phyloP scores from a whole-genome alignment of 2,329 filamentous ascomycete species.

The Exophiala sp. region DNA sequence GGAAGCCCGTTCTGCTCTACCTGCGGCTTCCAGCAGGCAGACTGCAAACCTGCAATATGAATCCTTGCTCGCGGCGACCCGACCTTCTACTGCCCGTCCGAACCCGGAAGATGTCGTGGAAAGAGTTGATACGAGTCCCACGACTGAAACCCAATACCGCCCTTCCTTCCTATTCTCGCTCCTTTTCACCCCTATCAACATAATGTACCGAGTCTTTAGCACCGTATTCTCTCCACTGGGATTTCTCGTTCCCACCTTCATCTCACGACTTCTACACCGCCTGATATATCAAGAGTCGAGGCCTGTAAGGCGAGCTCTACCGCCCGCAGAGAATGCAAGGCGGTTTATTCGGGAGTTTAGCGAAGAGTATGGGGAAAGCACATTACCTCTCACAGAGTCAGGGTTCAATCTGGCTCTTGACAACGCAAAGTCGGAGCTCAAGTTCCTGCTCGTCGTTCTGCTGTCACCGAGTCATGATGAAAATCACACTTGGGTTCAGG shows the following conservation, averaged over 20 bases:
- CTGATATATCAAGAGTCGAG: conserved; percentile 64
- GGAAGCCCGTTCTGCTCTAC: conserved; percentile 66
- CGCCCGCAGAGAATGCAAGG: conserved; percentile 81
- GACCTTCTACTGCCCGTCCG: conserved; percentile 25
- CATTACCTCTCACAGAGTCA: conserved; percentile 76
- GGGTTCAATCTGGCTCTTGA: conserved; percentile 92
- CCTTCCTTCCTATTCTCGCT: conserved; percentile 74
- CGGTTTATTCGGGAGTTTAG: conserved; percentile 91
- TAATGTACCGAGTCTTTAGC: conserved; percentile 67
- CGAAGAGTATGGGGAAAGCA: conserved; percentile 76
- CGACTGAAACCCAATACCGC: conserved; percentile 61
- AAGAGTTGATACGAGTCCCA: conserved; percentile 73
- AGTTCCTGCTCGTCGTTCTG: conserved; percentile 84
- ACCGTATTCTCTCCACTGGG: conserved; percentile 75
- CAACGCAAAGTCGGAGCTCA: conserved; percentile 81
- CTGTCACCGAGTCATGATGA: conserved; percentile 94
- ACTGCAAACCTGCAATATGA: conserved; percentile 70
- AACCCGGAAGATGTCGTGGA: conserved; percentile 27
- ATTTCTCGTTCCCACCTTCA: conserved; percentile 60
- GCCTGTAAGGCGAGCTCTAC: conserved; percentile 66
- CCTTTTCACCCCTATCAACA: conserved; percentile 74
- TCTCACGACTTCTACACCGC: conserved; percentile 66
- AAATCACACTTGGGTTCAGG: conserved; percentile 72
- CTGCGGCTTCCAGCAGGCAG: conserved; percentile 61
- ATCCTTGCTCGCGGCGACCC: conserved; percentile 44